A percentile compares a stretch with the other conserved stretches of the same genome.
Evolutionary conservation across 805 yeast genomes (phyloP).

Genomic region (Kurtzmaniella fragi): DNA sequence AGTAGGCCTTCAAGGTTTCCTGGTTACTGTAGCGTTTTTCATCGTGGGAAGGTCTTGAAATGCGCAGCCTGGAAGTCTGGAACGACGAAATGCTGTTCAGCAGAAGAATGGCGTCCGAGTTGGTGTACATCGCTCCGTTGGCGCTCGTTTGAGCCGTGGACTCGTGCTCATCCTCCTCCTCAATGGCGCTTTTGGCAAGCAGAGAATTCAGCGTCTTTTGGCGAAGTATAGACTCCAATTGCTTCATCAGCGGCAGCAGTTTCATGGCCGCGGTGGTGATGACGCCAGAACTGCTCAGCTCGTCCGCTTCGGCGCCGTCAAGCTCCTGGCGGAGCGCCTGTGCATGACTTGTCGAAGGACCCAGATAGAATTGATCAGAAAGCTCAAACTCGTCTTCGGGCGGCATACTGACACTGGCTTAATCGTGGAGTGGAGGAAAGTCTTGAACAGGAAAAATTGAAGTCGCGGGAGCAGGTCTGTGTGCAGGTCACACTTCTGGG

Average conservation of each 20-base stretch:
- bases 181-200: constrained; percentile 6
- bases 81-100: not conserved
- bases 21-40: not conserved
- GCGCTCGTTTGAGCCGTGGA: constrained; percentile 1
- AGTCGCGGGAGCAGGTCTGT: not conserved
- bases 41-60: not conserved
- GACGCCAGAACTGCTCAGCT: not conserved
- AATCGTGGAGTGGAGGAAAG: not conserved
- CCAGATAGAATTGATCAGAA: constrained; percentile 6
- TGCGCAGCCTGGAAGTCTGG: constrained; percentile 1
- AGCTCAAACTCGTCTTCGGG: constrained; percentile 5
- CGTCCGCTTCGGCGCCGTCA: not conserved
- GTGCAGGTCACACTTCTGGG: not conserved
- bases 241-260: constrained; percentile 37
- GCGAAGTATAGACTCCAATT: constrained; percentile 31
- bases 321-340: not conserved
- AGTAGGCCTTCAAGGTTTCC: not conserved
- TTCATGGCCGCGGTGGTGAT: constrained; percentile 21
- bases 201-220: constrained; percentile 7
- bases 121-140: not conserved
- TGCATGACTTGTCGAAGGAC: constrained; percentile 1
- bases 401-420: not conserved
- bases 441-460: not conserved
- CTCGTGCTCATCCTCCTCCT: constrained; percentile 11
- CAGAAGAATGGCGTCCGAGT: not conserved